These are phyloP conservation scores for Penicillium lividum DNA, from an alignment of 495 filamentous ascomycete genomes.

Conservation along the genomic window DNA sequence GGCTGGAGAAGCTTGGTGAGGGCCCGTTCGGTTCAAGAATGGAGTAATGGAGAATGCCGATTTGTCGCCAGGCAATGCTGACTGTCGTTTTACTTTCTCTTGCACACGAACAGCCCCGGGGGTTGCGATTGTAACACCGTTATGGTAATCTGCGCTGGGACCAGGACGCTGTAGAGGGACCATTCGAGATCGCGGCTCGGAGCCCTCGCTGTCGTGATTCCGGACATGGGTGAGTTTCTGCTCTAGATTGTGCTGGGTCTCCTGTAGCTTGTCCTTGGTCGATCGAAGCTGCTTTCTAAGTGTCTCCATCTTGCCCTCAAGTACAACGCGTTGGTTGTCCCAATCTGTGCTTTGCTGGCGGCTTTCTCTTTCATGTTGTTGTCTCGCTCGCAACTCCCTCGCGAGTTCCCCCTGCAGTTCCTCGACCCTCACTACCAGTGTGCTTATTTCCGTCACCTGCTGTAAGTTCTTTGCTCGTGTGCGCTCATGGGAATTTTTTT, in stretches of 20 bases:
- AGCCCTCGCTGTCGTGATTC: conserved; percentile 14
- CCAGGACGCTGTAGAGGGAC: conserved; percentile 44
- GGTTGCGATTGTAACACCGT: conserved; percentile 60
- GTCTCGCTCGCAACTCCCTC: conserved; percentile 43
- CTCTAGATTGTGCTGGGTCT: conserved; percentile 46
- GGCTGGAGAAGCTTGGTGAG: conserved; percentile 45
- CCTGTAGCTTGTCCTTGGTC: conserved; percentile 70
- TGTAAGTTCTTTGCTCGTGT: conserved; percentile 52
- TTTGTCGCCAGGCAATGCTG: conserved; percentile 72
- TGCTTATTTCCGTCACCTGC: conserved; percentile 46
- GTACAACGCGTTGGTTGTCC: conserved; percentile 54
- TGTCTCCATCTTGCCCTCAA: conserved; percentile 68
- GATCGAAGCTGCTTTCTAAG: conserved; percentile 65
- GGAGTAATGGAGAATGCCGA: conserved; percentile 92
- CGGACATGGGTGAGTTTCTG: conserved; percentile 38
- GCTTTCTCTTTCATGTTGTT: conserved; percentile 33
- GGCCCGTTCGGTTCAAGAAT: conserved; percentile 76
- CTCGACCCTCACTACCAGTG: conserved; percentile 43
- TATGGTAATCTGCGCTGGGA: conserved; percentile 42
- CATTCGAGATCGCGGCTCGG: conserved; percentile 40
- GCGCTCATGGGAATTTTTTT: conserved; percentile 68
- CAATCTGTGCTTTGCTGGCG: conserved; percentile 43
- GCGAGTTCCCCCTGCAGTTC: conserved; percentile 44
- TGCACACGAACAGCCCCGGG: conserved; percentile 62
- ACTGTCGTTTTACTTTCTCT: conserved; percentile 52